phyloP scores from a whole-genome alignment of 192 early-diverging fungal species.

The Entomortierella beljakovae region DNA sequence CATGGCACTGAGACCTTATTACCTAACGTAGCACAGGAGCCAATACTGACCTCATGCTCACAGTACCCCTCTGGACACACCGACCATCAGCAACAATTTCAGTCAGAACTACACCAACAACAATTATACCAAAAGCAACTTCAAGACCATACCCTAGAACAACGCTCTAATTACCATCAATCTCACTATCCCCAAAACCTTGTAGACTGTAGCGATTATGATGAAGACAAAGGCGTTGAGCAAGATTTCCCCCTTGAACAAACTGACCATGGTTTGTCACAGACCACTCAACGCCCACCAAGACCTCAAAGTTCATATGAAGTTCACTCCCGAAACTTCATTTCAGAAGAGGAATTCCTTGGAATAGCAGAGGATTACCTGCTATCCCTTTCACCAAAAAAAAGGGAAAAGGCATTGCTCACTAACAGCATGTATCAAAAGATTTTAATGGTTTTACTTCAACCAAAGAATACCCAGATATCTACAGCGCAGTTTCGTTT shows the following conservation, averaged over 20 bases:
- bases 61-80: slow-evolving; percentile 1
- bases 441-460: slow-evolving; percentile 61
- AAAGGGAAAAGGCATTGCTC: slow-evolving; percentile 62
- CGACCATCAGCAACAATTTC: too few species aligned
- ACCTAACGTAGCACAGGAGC: not conserved
- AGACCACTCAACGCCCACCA: not conserved
- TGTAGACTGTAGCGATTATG: slow-evolving; percentile 5
- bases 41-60: not conserved
- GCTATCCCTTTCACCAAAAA: slow-evolving; percentile 59
- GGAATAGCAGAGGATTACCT: slow-evolving; percentile 57
- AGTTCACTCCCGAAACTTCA: slow-evolving; percentile 35
- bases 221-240: not conserved
- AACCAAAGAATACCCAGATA: slow-evolving; percentile 63
- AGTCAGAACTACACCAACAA: too few species aligned
- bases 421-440: slow-evolving; percentile 60
- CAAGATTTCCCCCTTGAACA: slow-evolving; percentile 7
- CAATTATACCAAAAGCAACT: not conserved
- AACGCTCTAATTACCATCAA: not conserved
- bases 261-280: not conserved
- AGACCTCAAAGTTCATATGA: slow-evolving; percentile 27
- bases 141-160: not conserved
- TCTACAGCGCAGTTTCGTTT: slow-evolving; percentile 67
- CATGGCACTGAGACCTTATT: not conserved
- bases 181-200: slow-evolving; percentile 7
- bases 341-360: too few species aligned